Evolutionary conservation across 495 filamentous ascomycete species (phyloP), one percentile per base, ranked within the genome.

Genomic region (Neurospora sp.): DNA sequence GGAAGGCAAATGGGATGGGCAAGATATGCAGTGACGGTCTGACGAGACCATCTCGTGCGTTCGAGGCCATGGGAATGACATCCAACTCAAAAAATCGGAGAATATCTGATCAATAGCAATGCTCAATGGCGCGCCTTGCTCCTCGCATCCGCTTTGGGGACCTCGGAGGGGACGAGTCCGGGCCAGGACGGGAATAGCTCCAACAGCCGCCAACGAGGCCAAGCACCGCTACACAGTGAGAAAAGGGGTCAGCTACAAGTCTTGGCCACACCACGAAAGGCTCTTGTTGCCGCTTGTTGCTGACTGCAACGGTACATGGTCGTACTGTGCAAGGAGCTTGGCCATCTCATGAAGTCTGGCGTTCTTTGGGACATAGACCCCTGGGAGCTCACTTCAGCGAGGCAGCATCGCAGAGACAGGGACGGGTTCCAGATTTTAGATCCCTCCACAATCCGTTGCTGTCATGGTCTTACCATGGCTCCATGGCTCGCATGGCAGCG

Each of bases 81-180:
- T 54, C 46, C 46, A 69, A 70, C 69, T 72, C 48, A 31, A 39
- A 7, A 31, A 18, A 9, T 72, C 76, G 74, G 74, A 73, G 76
- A 74, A 74, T 76, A 70, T 77, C 20, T 54, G 72, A 40, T 72
- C 74, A 74, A 76, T 76, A 69, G 74, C 14, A 31, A 54, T 39
- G n/a, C 20, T 42, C 42, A 27, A 48, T 59, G 72, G 70, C 69
- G 70, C 69, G 46, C 23, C 70, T 74, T 41, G 31, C 72, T 77
- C 74, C 74, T 74, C 71, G 39, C 74, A 66, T 39, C 79, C 70
- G 10, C 39, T 78, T 77, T 71, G 72, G 78, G 69, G 6, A 75
- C 71, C 74, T 69, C 79, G 79, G 79, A 79, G 77, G 76, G 39
- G 42, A 70, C 74, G 59, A 7, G 20, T 77, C 79, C 78, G 77